These are phyloP conservation scores for Brassica carinata DNA, from an alignment of 345 rosid genomes.

Conservation along the genomic window DNA sequence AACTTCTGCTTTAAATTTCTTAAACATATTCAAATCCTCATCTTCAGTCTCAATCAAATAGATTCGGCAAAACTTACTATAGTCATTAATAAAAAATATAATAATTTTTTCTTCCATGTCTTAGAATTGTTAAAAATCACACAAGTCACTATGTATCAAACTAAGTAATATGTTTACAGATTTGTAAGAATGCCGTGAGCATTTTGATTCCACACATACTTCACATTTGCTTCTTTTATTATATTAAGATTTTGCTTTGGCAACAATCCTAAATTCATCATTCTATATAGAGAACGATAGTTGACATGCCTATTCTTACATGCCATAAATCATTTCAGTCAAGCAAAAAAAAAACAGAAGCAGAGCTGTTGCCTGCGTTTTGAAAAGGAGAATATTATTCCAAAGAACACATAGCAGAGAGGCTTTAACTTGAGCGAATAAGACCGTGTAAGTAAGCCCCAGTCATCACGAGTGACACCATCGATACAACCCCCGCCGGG, in stretches of 20 bases:
- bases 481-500: constrained; percentile 88
- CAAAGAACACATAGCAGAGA: not conserved
- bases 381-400: no score
- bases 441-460: constrained; percentile 86
- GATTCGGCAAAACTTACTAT: not conserved
- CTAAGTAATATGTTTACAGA: not conserved
- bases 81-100: not conserved
- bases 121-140: not conserved
- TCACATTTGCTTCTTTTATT: not conserved
- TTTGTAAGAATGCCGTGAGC: not conserved
- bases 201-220: not conserved
- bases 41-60: not conserved
- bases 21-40: not conserved
- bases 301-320: no score
- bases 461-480: constrained; percentile 75
- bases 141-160: not conserved
- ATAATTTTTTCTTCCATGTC: not conserved
- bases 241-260: not conserved
- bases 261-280: not conserved
- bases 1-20: not conserved
- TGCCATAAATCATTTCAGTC: no score
- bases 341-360: no score
- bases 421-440: constrained; percentile 46
- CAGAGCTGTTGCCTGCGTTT: not conserved
- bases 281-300: not conserved